Evolutionary conservation across 441 rosid species (phyloP), one percentile per base, ranked within the genome.

Genomic region (Caryocar brasiliense): DNA sequence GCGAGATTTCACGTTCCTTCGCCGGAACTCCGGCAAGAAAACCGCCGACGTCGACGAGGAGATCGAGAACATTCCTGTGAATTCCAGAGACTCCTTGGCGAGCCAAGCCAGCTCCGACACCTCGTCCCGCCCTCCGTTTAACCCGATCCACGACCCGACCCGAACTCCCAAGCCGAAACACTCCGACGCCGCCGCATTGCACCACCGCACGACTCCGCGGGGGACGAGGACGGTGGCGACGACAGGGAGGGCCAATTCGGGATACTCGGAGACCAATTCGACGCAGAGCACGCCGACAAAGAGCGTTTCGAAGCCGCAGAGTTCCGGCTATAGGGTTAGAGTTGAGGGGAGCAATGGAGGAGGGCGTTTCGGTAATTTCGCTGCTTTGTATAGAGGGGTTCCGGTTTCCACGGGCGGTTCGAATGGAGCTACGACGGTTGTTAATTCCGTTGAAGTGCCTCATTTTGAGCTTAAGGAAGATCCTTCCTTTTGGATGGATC

Each of bases 401-500:
- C 87, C 95, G 4, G 75, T 76, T 38, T 64, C 83, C 41, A n/a
- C n/a, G n/a, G 42, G 70, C 45, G 82, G 74, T 51, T 65, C 71
- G 10, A 57, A 47, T n/a, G n/a, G n/a, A n/a, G n/a, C n/a, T 32
- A 7, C 64, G 12, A 68, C 79, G 0, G 62, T 74, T 59, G 86
- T 83, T 60, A 85, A 85, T 52, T 70, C 85, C 3, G 83, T 78
- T 40, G 94, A 89, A 74, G 97, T 89, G 2, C 90, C 99, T 78
- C 95, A 94, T 74, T 94, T 89, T 66, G 78, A 85, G 51, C 93
- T 93, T 39, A 86, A 77, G 55, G 99, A 89, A 45, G 86, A 93
- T 68, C 95, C 97, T 17, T 82, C 97, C 0, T 93, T 93, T 70
- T 93, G 99, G 99, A 82, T 93, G 95, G 97, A 93, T 60, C 97